Evolutionary conservation across 1,284 basidiomycete genomes (phyloP), one percentile per base, ranked within the genome.

Genomic region (Sphagnurus paluster): DNA sequence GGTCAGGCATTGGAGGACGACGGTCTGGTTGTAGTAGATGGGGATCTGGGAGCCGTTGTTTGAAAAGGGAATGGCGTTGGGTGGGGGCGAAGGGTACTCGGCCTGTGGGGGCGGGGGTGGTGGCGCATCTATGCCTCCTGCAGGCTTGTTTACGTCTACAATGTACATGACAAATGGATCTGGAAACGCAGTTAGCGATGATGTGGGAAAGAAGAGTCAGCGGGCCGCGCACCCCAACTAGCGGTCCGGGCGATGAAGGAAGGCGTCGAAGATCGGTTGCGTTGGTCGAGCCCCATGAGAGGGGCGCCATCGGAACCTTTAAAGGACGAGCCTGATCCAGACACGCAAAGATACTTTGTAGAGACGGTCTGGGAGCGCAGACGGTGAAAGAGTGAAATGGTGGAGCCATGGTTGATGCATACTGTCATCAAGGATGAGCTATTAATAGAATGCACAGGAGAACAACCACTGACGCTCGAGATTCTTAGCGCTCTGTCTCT

Each of bases 111-210:
- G 82, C 21, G 86, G 82, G 0, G 87, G 83, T 19, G 89, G 86
- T 4, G 87, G 82, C 32, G 83, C 80, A 54, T 90, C 84, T 35
- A 87, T 80, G 17, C 82, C 80, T 35, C 82, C 80, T 2, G 87
- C 78, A 24, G 87, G 84, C 58, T 87, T 87, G 67, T 85, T 89
- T 49, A 90, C 87, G 60, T 91, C 88, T 50, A 91, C 88, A 56
- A 92, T 92, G 71, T 98, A 98, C 77, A 98, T 90, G 60, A 98
- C 86, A 69, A 97, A 98, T 1, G 93, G 88, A 71, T 95, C 91
- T 87, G 55, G 10, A 41, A 42, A 41, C 50, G 42, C 50, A 44
- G 41, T n/a, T n/a, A n/a, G n/a, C n/a, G 44, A 50, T 50, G 52
- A 55, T 52, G 41, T 49, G 46, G 51, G 39, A 42, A 41, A 30